Evolutionary conservation across 2,329 filamentous ascomycete genomes (phyloP), one percentile per base, ranked within the genome.

Genomic region (Camptophora hylomeconis): DNA sequence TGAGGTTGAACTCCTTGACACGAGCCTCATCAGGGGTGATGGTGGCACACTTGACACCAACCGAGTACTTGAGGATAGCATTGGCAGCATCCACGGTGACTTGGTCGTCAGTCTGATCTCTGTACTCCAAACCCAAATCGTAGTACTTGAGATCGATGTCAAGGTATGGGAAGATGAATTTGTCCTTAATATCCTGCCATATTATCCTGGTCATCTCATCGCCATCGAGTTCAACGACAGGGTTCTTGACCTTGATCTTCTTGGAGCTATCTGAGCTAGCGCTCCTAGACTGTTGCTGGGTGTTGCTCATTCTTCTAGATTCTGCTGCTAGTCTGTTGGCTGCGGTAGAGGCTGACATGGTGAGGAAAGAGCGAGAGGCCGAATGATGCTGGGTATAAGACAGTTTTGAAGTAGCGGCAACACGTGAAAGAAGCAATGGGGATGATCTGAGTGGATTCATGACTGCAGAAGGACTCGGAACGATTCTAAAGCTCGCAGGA

Each of bases 181-280:
- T 93, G 65, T 95, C 81, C 72, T 94, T 94, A 72, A 98, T 98
- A 59, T 81, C 76, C 67, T 94, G 69, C 89, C 89, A 98, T 67
- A 98, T 98, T 57, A 98, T 86, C 50, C 89, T 72, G 48, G 89
- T 98, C 89, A 95, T 95, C 76, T 77, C 74, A 58, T 77, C 72
- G 51, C 87, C 87, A 57, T 95, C 87, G 50, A 95, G 73, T 67
- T 95, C 89, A 58, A 98, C 89, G 56, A 98, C 77, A 44, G 89
- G 89, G 63, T 93, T 95, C 75, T 92, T 86, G 67, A 98, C 89
- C 73, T 92, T 89, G 72, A 95, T 95, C 78, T 95, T 98, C 52
- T 71, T 65, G 47, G 67, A 50, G 35, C 51, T 51, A 11, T 40
- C 33, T 36, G 52, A 49, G 31, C 59, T 51, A 54, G 63, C 63